Evolutionary conservation across 441 rosid genomes (phyloP).

Genomic region (Adansonia rubrostipa): DNA sequence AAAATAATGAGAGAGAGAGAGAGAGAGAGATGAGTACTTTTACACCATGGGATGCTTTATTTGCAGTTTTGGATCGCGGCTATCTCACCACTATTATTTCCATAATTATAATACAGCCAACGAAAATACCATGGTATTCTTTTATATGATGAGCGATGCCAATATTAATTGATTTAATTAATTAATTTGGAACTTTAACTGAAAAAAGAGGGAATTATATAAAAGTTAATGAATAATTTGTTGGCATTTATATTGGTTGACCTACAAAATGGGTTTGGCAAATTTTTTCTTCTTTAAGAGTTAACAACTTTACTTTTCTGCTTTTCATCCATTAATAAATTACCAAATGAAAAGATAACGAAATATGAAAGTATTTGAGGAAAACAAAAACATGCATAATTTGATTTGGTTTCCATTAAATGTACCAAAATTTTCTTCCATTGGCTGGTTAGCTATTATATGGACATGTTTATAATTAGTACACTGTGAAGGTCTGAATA

Average conservation of each 20-base stretch:
- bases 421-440: background rate
- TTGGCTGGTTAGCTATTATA: background rate
- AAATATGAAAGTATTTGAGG: background rate
- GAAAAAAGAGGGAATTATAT: too few species aligned
- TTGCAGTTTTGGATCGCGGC: background rate
- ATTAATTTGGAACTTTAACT: too few species aligned
- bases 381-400: too few species aligned
- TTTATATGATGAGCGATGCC: too few species aligned
- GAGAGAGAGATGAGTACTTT: background rate
- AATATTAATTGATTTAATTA: too few species aligned
- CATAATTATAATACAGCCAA: background rate
- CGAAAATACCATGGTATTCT: background rate
- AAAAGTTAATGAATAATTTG: too few species aligned
- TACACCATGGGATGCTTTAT: background rate
- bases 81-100: background rate
- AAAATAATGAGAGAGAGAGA: too few species aligned
- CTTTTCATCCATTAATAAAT: background rate
- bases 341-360: background rate
- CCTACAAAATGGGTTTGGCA: background rate
- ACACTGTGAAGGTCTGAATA: background rate
- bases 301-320: background rate
- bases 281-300: background rate
- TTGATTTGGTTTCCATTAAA: too few species aligned
- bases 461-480: too few species aligned
- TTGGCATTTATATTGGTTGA: background rate